phyloP scores from a whole-genome alignment of 192 early-diverging fungal genomes.

The Neocallimastix lanati region DNA sequence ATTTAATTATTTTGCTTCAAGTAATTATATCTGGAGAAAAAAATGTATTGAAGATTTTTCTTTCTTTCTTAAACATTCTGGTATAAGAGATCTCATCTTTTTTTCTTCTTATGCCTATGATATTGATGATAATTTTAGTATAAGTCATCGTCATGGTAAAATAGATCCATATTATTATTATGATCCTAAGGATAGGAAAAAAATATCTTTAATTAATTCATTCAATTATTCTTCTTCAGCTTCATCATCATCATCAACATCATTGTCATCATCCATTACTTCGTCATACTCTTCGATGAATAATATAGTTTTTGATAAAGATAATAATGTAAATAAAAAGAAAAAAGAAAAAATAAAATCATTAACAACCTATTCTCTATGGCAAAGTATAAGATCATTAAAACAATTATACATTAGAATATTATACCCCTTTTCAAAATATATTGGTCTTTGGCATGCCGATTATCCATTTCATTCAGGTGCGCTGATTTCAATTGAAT shows the following conservation, averaged over 20 bases:
- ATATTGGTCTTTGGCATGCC: not conserved
- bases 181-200: not conserved
- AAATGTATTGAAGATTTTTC: not conserved
- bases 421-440: not conserved
- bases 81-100: not conserved
- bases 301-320: not conserved
- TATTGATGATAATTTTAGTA: not conserved
- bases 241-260: not conserved
- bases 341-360: not conserved
- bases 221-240: not conserved
- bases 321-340: not conserved
- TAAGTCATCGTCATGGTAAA: not conserved
- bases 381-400: not conserved
- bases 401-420: not conserved
- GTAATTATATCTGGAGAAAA: not conserved
- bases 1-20: not conserved
- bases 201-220: not conserved
- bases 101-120: not conserved
- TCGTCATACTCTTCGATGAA: not conserved
- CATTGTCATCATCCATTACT: not conserved
- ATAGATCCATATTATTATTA: not conserved
- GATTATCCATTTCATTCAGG: not conserved
- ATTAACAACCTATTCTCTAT: not conserved
- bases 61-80: not conserved
- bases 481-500: not conserved